A percentile compares a stretch with the other conserved stretches of the same genome.
phyloP scores from a whole-genome alignment of 352 stramenopile species.

The Phytophthora cryptogea region DNA sequence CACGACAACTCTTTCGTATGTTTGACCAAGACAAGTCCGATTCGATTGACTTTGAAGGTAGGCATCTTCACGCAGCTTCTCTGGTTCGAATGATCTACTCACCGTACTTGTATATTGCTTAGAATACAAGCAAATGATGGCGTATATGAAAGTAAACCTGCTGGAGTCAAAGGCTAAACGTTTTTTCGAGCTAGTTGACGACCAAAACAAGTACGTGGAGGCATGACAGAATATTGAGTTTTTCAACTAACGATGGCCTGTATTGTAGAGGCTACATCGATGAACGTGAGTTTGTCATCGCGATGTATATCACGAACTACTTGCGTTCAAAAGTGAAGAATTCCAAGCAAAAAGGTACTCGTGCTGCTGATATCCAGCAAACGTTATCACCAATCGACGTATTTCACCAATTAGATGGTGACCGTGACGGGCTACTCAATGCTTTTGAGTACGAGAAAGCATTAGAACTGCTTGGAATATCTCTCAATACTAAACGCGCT shows the following conservation, averaged over 20 bases:
- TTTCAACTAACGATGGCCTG: background rate
- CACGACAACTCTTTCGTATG: conserved; percentile 64
- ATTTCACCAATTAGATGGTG: conserved; percentile 62
- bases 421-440: conserved; percentile 66
- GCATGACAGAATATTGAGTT: too few species aligned
- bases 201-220: conserved; percentile 65
- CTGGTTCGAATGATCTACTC: background rate
- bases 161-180: conserved; percentile 70
- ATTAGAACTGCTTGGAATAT: conserved; percentile 51
- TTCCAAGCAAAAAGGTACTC: conserved; percentile 2
- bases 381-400: conserved; percentile 57
- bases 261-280: conserved; percentile 60
- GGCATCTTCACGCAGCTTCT: background rate
- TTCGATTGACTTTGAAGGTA: conserved; percentile 79
- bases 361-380: conserved; percentile 1
- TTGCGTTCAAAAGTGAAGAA: conserved; percentile 39
- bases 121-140: conserved; percentile 85
- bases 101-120: conserved; percentile 10
- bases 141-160: conserved; percentile 66
- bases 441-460: conserved; percentile 71
- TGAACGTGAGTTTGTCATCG: conserved; percentile 73
- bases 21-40: conserved; percentile 79
- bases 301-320: conserved; percentile 78
- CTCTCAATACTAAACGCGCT: conserved; percentile 17
- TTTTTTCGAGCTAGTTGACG: conserved; percentile 74